A percentile compares a stretch with the other conserved stretches of the same genome.
phyloP scores from a whole-genome alignment of 2,329 filamentous ascomycete species.

The Alternaria ventricosa region DNA sequence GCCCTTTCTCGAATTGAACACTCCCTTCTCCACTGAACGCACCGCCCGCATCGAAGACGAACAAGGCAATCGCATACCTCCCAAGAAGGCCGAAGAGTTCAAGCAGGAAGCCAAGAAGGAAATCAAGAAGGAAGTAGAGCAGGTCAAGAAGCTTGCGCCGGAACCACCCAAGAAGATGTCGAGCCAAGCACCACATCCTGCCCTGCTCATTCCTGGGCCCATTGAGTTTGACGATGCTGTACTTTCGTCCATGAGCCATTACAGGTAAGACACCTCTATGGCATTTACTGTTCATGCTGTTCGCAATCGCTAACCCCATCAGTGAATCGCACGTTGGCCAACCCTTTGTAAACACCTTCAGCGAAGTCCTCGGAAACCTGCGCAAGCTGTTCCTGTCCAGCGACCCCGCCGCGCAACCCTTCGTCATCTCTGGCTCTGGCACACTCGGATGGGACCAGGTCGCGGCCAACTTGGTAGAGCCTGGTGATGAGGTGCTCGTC shows the following conservation, averaged over 20 bases:
- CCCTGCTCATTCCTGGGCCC: conserved; percentile 93
- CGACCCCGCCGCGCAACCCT: conserved; percentile 82
- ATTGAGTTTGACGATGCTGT: conserved; percentile 99
- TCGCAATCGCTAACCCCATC: conserved; percentile 1
- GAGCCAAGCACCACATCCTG: conserved; percentile 65
- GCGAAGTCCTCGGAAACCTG: conserved; percentile 85
- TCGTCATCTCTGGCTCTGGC: conserved; percentile 91
- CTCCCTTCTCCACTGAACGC: conserved; percentile 68
- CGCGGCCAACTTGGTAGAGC: conserved; percentile 88
- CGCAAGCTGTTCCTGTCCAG: conserved; percentile 94
- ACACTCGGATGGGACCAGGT: conserved; percentile 97
- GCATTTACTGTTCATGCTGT: neutral
- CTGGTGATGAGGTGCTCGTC: conserved; percentile 88
- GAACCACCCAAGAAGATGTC: conserved; percentile 56
- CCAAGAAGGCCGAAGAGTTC: conserved; percentile 13
- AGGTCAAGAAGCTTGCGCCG: conserved; percentile 20
- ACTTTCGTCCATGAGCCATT: conserved; percentile 92
- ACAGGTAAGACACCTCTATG: conserved; percentile 64
- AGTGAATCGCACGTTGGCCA: conserved; percentile 94
- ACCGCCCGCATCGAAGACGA: conserved; percentile 60
- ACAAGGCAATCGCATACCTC: conserved; percentile 48
- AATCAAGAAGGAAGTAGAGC: conserved; percentile 7
- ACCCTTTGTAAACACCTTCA: conserved; percentile 87
- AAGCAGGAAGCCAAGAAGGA: conserved; percentile 4
- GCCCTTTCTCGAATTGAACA: conserved; percentile 65